phyloP scores from a whole-genome alignment of 2,329 filamentous ascomycete genomes.

The Neonectria punicea region DNA sequence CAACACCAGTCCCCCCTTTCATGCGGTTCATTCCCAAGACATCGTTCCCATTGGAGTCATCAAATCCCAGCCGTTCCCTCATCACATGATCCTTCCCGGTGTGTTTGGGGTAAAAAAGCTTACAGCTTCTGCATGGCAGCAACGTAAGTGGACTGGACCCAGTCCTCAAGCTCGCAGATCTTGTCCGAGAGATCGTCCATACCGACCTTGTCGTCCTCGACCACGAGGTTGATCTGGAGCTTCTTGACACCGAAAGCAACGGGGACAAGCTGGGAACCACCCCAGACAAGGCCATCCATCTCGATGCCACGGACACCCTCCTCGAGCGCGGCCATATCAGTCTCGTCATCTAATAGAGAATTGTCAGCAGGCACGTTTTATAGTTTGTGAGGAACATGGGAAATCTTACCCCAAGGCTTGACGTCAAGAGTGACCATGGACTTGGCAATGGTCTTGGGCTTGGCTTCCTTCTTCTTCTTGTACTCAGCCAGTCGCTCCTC shows the following conservation, averaged over 20 bases:
- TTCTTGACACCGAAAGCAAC: slow-evolving; percentile 99
- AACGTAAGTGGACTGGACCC: slow-evolving; percentile 94
- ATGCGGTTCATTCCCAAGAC: slow-evolving; percentile 39
- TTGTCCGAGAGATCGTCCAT: slow-evolving; percentile 85
- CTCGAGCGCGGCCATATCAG: slow-evolving; percentile 87
- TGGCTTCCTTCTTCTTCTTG: slow-evolving; percentile 95
- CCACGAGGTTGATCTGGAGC: slow-evolving; percentile 97
- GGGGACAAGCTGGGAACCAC: slow-evolving; percentile 86
- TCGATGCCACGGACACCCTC: slow-evolving; percentile 82
- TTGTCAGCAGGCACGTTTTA: slow-evolving; percentile 34
- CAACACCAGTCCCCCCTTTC: slow-evolving; percentile 39
- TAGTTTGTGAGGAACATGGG: neutral
- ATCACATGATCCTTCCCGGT: slow-evolving; percentile 42
- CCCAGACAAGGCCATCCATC: slow-evolving; percentile 96
- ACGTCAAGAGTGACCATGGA: slow-evolving; percentile 95
- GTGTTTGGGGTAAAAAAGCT: slow-evolving; percentile 46
- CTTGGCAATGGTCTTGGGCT: slow-evolving; percentile 93
- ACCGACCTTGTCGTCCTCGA: slow-evolving; percentile 97
- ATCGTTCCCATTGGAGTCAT: slow-evolving; percentile 41
- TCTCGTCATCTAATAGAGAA: slow-evolving; percentile 80
- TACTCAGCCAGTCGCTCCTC: slow-evolving; percentile 94
- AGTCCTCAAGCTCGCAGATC: slow-evolving; percentile 88
- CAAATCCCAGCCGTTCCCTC: slow-evolving; percentile 45
- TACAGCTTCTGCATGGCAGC: slow-evolving; percentile 94
- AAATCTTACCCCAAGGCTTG: slow-evolving; percentile 94